Conservation (phyloP, 805 yeast genomes). For the Naumovozyma castellii region DNA sequence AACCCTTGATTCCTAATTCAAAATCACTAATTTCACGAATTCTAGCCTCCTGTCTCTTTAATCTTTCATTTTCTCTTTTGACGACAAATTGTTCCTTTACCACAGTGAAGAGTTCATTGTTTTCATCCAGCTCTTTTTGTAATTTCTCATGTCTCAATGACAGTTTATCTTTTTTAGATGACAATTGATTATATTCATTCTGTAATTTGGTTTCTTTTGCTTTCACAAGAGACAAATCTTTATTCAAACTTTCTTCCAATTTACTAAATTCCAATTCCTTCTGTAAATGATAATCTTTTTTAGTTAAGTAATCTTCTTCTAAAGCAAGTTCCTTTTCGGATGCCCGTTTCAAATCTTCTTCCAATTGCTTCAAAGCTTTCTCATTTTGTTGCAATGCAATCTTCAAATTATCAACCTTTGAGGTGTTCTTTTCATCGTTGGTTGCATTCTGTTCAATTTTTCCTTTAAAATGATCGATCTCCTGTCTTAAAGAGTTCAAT, state of each 20-base stretch:
- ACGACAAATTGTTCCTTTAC: constrained; percentile 17
- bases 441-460: constrained; percentile 40
- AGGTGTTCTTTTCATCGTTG: constrained; percentile 48
- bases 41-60: constrained; percentile 16
- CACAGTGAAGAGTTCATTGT: constrained; percentile 15
- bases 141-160: constrained; percentile 16
- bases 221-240: constrained; percentile 3
- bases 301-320: constrained; percentile 30
- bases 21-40: constrained; percentile 23
- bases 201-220: constrained; percentile 9
- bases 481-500: constrained; percentile 41
- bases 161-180: constrained; percentile 17
- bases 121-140: constrained; percentile 20
- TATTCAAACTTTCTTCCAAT: constrained; percentile 14
- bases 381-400: constrained; percentile 32
- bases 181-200: constrained; percentile 18
- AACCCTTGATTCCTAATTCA: constrained; percentile 24
- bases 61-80: constrained; percentile 16
- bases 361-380: constrained; percentile 22
- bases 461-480: constrained; percentile 44
- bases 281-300: constrained; percentile 31
- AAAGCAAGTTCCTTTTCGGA: constrained; percentile 15
- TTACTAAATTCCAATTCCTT: constrained; percentile 27
- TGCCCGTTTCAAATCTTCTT: constrained; percentile 11
- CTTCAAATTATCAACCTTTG: constrained; percentile 43